Evolutionary conservation across 805 yeast species (phyloP).

Genomic region (Saturnispora serradocipensis): DNA sequence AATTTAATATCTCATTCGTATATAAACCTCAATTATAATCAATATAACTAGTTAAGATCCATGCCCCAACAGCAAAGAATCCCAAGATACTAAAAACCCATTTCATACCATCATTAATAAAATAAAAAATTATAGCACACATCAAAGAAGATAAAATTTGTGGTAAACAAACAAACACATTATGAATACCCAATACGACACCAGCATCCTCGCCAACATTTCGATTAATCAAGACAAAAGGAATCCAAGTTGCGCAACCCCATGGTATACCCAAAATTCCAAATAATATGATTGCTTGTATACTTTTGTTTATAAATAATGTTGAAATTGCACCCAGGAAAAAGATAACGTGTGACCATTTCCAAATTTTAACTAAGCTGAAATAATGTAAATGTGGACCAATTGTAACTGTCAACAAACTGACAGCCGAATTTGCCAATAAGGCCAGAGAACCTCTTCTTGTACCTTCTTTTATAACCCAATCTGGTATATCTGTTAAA

Average conservation of each 20-base stretch:
- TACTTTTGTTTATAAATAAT: conserved; percentile 33
- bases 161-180: conserved; percentile 49
- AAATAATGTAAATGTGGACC: conserved; percentile 34
- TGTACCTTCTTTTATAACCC: conserved; percentile 29
- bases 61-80: conserved; percentile 38
- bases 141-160: conserved; percentile 44
- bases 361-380: conserved; percentile 33
- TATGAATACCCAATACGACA: conserved; percentile 46
- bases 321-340: conserved; percentile 40
- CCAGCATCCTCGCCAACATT: conserved; percentile 47
- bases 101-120: conserved; percentile 38
- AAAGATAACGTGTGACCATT: conserved; percentile 40
- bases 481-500: conserved; percentile 29
- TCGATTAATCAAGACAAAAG: conserved; percentile 50
- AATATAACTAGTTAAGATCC: conserved; percentile 14
- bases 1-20: conserved; percentile 12
- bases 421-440: conserved; percentile 38
- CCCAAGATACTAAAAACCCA: conserved; percentile 56
- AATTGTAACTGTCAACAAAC: conserved; percentile 35
- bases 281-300: conserved; percentile 38
- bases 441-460: conserved; percentile 46
- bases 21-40: conserved; percentile 7
- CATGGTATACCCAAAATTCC: conserved; percentile 51
- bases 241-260: conserved; percentile 63
- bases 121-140: conserved; percentile 37